Conservation (phyloP, 305 asterid genomes). For the Solanum hybrid region DNA sequence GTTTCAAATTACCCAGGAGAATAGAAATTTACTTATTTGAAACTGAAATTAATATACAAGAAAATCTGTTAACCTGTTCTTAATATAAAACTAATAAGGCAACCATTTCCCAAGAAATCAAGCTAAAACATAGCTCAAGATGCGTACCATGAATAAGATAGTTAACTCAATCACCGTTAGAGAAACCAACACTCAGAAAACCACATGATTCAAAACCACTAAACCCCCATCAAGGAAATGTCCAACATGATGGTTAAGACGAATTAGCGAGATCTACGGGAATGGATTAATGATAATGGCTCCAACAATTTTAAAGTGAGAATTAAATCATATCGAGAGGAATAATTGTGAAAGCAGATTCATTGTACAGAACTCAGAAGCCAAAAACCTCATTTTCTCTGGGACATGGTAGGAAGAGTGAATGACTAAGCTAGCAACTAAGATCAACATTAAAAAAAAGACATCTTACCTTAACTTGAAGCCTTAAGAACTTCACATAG, state of each 20-base stretch:
- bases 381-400: not conserved
- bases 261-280: not conserved
- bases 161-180: not conserved
- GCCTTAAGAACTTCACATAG: conserved; percentile 46
- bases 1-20: not conserved
- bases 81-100: not conserved
- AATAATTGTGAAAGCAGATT: not conserved
- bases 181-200: not conserved
- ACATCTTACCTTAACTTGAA: conserved; percentile 40
- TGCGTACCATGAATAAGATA: not conserved
- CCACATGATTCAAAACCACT: not conserved
- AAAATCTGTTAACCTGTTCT: not conserved
- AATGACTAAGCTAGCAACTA: not conserved
- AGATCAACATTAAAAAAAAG: not conserved
- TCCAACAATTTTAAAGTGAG: not conserved
- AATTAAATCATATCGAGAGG: not conserved
- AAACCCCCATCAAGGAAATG: not conserved
- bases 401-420: not conserved
- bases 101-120: not conserved
- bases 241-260: not conserved
- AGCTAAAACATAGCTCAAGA: not conserved
- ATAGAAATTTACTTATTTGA: not conserved
- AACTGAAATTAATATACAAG: not conserved
- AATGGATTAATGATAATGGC: not conserved
- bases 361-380: not conserved